phyloP scores from a whole-genome alignment of 192 early-diverging fungal genomes.

The Backusella sp. region DNA sequence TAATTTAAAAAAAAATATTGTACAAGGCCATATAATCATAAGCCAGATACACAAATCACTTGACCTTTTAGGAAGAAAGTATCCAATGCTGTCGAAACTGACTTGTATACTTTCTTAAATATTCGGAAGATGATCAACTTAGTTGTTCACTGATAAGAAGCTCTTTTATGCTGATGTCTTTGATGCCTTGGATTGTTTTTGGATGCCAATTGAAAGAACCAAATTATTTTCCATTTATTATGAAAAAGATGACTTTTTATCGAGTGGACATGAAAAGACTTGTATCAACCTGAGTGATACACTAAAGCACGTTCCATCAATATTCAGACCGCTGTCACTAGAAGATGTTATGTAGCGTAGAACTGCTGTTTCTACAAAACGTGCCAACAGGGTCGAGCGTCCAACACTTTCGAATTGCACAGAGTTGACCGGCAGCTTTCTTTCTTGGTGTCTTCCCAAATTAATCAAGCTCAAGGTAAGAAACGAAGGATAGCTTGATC shows the following conservation, averaged over 20 bases:
- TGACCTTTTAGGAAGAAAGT: neutral
- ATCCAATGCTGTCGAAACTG: neutral
- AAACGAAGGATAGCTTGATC: neutral
- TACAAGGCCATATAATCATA: neutral
- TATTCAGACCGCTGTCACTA: neutral
- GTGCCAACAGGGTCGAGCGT: neutral
- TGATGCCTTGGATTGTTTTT: neutral
- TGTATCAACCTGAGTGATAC: neutral
- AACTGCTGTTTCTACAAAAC: neutral
- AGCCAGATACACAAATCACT: neutral
- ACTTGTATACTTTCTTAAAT: neutral
- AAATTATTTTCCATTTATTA: neutral
- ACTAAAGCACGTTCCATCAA: neutral
- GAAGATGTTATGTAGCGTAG: neutral
- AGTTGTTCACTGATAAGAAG: neutral
- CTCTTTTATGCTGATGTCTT: neutral
- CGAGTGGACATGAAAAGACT: no score
- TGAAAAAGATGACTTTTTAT: neutral
- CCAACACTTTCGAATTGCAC: neutral
- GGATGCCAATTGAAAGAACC: neutral
- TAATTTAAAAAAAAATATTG: neutral
- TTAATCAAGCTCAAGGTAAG: neutral
- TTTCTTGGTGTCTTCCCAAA: neutral
- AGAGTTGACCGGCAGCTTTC: neutral
- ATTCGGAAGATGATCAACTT: neutral